Conservation (phyloP, 1,284 basidiomycete species). For the Neotropicomus parvogracilis region DNA sequence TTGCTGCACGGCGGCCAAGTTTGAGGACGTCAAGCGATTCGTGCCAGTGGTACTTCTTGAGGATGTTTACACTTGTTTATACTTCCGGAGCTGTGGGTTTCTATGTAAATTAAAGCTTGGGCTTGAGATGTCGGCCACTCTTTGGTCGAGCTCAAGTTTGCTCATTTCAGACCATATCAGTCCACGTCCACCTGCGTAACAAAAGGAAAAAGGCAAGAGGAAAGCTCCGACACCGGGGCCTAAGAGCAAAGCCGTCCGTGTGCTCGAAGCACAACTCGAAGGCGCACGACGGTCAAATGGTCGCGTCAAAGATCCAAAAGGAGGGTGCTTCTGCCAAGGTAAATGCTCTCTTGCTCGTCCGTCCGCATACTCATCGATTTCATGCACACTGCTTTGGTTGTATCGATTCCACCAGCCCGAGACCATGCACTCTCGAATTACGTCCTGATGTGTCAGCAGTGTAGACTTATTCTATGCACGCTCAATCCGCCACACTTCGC, state of each 20-base stretch:
- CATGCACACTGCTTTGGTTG: too few species aligned
- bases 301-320: conserved; percentile 47
- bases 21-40: too few species aligned
- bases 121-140: conserved; percentile 13
- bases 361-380: neutral
- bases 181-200: conserved; percentile 15
- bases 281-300: conserved; percentile 34
- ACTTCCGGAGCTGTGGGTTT: too few species aligned
- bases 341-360: neutral
- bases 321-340: conserved; percentile 71
- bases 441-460: conserved; percentile 51
- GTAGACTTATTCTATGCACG: conserved; percentile 61
- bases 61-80: too few species aligned
- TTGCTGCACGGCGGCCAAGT: too few species aligned
- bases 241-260: conserved; percentile 43
- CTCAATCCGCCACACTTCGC: conserved; percentile 52
- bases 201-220: conserved; percentile 33
- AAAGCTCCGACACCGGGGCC: conserved; percentile 32
- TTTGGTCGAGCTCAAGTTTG: conserved; percentile 24
- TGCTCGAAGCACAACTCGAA: conserved; percentile 42
- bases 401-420: conserved; percentile 54
- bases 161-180: conserved; percentile 48
- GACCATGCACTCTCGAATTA: conserved; percentile 54
- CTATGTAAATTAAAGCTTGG: too few species aligned
- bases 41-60: too few species aligned